Base-by-base conservation (phyloP, 2,329 filamentous ascomycete genomes). In the Neurospora crassa region DNA sequence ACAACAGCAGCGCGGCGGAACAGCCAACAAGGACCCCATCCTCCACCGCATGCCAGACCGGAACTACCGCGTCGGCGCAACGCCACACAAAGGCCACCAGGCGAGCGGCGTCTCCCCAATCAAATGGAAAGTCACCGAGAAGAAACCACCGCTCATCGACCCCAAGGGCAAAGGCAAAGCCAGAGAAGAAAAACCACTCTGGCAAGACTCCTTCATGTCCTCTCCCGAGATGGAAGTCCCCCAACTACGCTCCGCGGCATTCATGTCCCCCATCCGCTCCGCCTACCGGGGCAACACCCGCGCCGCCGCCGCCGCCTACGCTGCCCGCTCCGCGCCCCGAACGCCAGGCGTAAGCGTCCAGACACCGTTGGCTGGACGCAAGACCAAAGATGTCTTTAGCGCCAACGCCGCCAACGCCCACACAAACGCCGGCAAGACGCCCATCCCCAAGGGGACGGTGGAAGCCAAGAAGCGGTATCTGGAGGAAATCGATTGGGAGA, bases 31-130 rank as follows among this genome's bases (percentile, higher is more conserved):
- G 72, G 93, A 97, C 78, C 92, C 92, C 2, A 85, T 98, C 10
- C 86, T 99, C 53, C 95, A 98, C 80, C 92, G 92, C 72, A 86
- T 98, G n/a, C 88, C 97, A 5, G 94, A 98, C 84, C 97, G 96
- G 82, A 97, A 92, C 71, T 99, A 97, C 83, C 92, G 95, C 41
- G 86, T 99, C 34, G 93, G 96, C 80, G 93, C 95, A 6, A 99
- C 96, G 11, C 96, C 96, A 0, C 90, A 96, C 75, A 91, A 89
- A 77, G 77, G 75, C 4, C 53, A 63, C 29, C 78, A 79, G 3
- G 75, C 80, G 3, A 77, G 80, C 41, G 82, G 82, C 43, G 79
- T 84, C 63, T 86, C 84, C 8, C 84, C 85, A 1, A 78, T 84
- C 70, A 85, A 84, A 72, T 78, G 79, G 77, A 75, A 76, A 73